phyloP scores from a whole-genome alignment of 805 yeast genomes.

The Saccharomyces jurei region DNA sequence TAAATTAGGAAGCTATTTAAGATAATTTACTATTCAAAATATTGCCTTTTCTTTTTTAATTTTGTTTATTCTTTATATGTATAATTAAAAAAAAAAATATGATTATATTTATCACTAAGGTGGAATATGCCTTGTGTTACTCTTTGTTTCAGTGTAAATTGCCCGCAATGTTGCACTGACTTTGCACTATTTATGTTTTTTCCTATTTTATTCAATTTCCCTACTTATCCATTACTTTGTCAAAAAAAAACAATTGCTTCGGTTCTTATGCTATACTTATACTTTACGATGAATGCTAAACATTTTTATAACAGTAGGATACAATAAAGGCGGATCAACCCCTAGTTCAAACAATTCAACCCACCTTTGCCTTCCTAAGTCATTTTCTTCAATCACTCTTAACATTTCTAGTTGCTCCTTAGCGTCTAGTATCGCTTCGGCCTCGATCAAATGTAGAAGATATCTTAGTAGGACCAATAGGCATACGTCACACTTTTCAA shows the following conservation, averaged over 20 bases:
- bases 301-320: neutral
- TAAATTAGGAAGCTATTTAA: neutral
- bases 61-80: slow-evolving; percentile 1
- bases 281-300: neutral
- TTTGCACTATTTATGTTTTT: neutral
- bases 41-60: neutral
- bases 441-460: neutral
- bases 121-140: neutral
- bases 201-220: too few relatives aligned
- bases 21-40: neutral
- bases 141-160: neutral
- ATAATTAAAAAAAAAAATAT: slow-evolving; percentile 1
- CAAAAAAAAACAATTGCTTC: neutral
- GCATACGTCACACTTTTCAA: slow-evolving; percentile 7
- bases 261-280: too few relatives aligned
- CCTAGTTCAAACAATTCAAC: neutral
- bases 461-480: slow-evolving; percentile 5
- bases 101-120: neutral
- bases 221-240: too few relatives aligned
- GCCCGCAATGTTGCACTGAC: neutral
- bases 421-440: neutral
- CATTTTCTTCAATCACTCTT: neutral
- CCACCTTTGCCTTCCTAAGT: neutral
- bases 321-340: neutral
- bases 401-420: neutral